Conservation (phyloP, 2,329 filamentous ascomycete species). For the Sodiomyces alkalinus region DNA sequence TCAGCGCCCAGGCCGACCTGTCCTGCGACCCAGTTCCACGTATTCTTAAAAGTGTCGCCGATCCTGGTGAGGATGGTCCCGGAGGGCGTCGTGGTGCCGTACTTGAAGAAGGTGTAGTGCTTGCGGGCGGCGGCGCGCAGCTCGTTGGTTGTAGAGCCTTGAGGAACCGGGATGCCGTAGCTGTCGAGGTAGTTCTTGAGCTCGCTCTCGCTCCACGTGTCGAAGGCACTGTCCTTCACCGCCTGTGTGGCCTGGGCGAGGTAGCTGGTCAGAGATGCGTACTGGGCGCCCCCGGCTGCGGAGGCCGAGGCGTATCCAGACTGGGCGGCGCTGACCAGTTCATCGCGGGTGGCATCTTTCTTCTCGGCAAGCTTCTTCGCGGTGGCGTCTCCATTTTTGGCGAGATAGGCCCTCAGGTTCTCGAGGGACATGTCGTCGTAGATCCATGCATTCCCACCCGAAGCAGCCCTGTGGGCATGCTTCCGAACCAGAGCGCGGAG, state of each 20-base stretch:
- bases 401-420: conserved; percentile 47
- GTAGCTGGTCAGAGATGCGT: conserved; percentile 57
- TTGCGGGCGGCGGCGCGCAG: conserved; percentile 56
- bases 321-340: conserved; percentile 51
- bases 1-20: conserved; percentile 34
- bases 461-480: conserved; percentile 53
- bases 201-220: conserved; percentile 58
- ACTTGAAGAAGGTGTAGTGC: conserved; percentile 62
- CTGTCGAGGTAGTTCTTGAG: conserved; percentile 68
- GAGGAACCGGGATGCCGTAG: conserved; percentile 54
- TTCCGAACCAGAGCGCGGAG: conserved; percentile 62
- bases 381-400: conserved; percentile 33
- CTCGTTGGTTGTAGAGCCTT: conserved; percentile 53
- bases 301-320: conserved; percentile 45
- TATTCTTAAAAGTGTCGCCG: conserved; percentile 28
- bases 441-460: conserved; percentile 58
- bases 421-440: conserved; percentile 65
- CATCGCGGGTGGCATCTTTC: conserved; percentile 53
- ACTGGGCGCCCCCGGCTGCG: conserved; percentile 37
- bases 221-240: conserved; percentile 52
- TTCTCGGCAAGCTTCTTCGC: conserved; percentile 46
- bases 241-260: conserved; percentile 48
- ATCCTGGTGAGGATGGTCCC: conserved; percentile 53
- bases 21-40: conserved; percentile 34
- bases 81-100: conserved; percentile 53